Evolutionary conservation across 1,284 basidiomycete species (phyloP), one percentile per base, ranked within the genome.

Genomic region (Cutaneotrichosporon sp.): DNA sequence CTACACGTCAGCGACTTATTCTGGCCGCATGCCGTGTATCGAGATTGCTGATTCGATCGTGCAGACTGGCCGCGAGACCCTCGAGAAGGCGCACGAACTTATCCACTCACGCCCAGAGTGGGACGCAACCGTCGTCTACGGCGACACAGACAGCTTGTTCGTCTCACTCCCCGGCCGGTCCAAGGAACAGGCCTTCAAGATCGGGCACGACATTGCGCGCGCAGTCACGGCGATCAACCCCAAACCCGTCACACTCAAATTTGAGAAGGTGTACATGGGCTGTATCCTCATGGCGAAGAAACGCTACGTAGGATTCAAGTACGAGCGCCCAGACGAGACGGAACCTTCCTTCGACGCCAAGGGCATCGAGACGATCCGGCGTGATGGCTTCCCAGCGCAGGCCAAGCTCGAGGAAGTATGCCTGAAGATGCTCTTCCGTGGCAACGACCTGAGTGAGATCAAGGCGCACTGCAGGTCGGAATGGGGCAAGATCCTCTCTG

Each of bases 21-120:
- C 94, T 18, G 96, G 97, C 3, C 85, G 96, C 56, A 99, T 99
- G 97, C 96, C 97, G 21, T 93, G 92, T 22, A 95, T 98, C 21
- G 95, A 98, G 81, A 92, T 99, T 47, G 97, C 96, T 0, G 96
- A 99, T 75, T 92, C 92, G 62, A 98, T 99, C 69, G 96, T 99
- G 0, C 95, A 98, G 81, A 94, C 88, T 22, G 96, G 96, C 2
- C 85, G 96, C 46, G 95, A 98, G 81, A 98, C 93, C 0, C 83
- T 99, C 21, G 95, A 98, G 79, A 92, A 93, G 85, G 93, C 96
- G 0, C 92, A 97, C 69, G 84, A 86, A 52, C 73, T 88, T 36
- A 95, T 99, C 66, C 87, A 97, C 63, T 81, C 84, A 0, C 90
- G 86, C 2, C 81, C 83, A 51, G 89, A 88, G 74, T 98, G 96